phyloP scores from a whole-genome alignment of 208 protist species.

The Crithidia sp. region DNA sequence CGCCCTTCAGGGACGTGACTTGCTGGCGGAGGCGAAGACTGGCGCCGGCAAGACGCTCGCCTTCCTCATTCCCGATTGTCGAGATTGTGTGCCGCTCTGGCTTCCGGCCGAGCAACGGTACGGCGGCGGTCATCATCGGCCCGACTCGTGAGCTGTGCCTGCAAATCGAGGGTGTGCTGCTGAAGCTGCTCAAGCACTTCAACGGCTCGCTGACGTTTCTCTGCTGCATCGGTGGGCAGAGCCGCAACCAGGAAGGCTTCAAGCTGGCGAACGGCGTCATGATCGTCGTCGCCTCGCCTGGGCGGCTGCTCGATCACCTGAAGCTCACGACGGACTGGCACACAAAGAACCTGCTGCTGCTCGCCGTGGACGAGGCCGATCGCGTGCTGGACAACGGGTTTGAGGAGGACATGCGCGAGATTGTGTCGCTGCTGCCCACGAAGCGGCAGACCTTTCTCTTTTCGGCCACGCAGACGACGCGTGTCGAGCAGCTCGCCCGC shows the following conservation, averaged over 20 bases:
- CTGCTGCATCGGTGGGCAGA: slow-evolving; percentile 92
- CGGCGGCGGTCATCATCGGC: slow-evolving; percentile 97
- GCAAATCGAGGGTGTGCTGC: slow-evolving; percentile 97
- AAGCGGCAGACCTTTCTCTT: slow-evolving; percentile 99
- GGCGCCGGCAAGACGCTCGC: slow-evolving; percentile 98
- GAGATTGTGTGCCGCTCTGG: slow-evolving; percentile 96
- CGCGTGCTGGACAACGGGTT: slow-evolving; percentile 98
- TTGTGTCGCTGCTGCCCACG: slow-evolving; percentile 97
- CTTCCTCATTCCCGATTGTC: slow-evolving; percentile 99
- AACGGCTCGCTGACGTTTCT: slow-evolving; percentile 90
- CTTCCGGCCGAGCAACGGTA: slow-evolving; percentile 98
- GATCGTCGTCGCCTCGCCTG: slow-evolving; percentile 93
- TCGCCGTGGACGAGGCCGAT: slow-evolving; percentile 99
- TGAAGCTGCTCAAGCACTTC: slow-evolving; percentile 93
- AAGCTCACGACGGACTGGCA: slow-evolving; percentile 97
- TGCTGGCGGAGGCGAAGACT: slow-evolving; percentile 95
- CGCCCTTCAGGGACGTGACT: slow-evolving; percentile 85
- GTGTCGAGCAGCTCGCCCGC: slow-evolving; percentile 96
- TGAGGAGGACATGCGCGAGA: slow-evolving; percentile 99
- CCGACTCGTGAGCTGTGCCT: slow-evolving; percentile 99
- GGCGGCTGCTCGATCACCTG: slow-evolving; percentile 98
- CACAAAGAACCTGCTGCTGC: slow-evolving; percentile 95
- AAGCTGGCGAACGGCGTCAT: slow-evolving; percentile 89
- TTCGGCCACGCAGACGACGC: slow-evolving; percentile 99
- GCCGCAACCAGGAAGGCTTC: slow-evolving; percentile 88